Evolutionary conservation across 2,329 filamentous ascomycete species (phyloP), one percentile per base, ranked within the genome.

Genomic region (Juglanconis oblonga): DNA sequence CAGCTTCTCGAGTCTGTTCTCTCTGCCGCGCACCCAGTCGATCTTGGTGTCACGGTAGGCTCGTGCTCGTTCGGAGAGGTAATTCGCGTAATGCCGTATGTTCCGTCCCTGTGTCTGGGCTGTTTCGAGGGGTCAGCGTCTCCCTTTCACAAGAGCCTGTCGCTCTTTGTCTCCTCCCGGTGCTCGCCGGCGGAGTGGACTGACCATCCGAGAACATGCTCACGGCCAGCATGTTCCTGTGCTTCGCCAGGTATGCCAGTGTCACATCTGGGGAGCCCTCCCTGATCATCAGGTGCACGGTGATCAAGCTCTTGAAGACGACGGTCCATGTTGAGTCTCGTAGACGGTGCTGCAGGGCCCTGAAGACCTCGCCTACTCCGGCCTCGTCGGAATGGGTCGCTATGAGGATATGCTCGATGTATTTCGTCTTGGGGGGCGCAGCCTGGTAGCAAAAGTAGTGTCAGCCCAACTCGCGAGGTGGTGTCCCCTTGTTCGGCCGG

Each of bases 241-340:
- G 89, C 66, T 90, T 88, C 48, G 93, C 84, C 38, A 99, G 84
- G 69, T 91, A 97, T 63, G 87, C 84, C 66, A 99, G 81, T 3
- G 95, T 97, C 52, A 92, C 90, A 72, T 98, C 92, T 38, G 89
- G 87, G 65, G 93, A 89, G 57, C 95, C 95, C 77, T 99, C 95
- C 67, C 95, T 87, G 72, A 99, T 95, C 95, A 99, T 98, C 63
- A 98, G 80, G 74, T 99, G 95, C 51, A 96, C 87, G 52, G 96
- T 95, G 69, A 98, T 97, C 67, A 99, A 81, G 68, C 92, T 89
- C 80, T 99, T 99, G 87, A 97, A 97, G 65, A 97, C 94, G 60
- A 98, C 92, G n/a, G 95, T 99, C 95, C 95, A 99, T 81, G 95
- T 97, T 67, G 94, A 94, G 74, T 99, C 95, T 72, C 92, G 89